phyloP scores from a whole-genome alignment of 176 grass and related monocot genomes.

The Paspalum notatum region DNA sequence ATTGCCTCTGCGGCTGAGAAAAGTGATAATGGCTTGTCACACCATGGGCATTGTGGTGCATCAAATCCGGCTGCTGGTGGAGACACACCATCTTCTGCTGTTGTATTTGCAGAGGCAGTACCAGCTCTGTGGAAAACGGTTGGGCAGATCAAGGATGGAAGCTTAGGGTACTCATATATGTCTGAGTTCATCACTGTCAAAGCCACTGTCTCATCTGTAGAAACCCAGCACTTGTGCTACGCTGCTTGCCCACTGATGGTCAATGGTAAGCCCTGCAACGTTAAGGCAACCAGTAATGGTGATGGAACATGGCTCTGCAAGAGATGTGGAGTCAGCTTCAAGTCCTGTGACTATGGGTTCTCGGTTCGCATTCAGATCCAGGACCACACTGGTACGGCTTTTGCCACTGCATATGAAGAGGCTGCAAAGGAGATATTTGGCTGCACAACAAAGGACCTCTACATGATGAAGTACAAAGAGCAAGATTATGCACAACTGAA shows the following conservation, averaged over 20 bases:
- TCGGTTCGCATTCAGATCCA: slow-evolving; percentile 56
- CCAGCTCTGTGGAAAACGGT: slow-evolving; percentile 58
- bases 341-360: slow-evolving; percentile 71
- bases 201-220: slow-evolving; percentile 48
- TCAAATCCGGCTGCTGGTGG: background rate
- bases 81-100: slow-evolving; percentile 21
- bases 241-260: slow-evolving; percentile 57
- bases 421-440: slow-evolving; percentile 63
- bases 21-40: background rate
- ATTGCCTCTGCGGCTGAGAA: background rate
- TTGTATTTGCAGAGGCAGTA: slow-evolving; percentile 17
- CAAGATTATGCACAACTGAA: slow-evolving; percentile 55
- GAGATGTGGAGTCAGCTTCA: slow-evolving; percentile 51
- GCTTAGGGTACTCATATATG: slow-evolving; percentile 61
- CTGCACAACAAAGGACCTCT: slow-evolving; percentile 52
- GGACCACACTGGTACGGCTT: slow-evolving; percentile 67
- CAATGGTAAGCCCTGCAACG: slow-evolving; percentile 57
- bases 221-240: slow-evolving; percentile 51
- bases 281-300: slow-evolving; percentile 69
- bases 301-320: slow-evolving; percentile 69
- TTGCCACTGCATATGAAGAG: slow-evolving; percentile 64
- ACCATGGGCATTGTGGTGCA: no score
- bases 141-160: slow-evolving; percentile 70
- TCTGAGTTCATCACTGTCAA: slow-evolving; percentile 72
- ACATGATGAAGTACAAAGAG: background rate